Percentiles rank a stretch among this genome's conserved stretches.
Conservation (phyloP, 306 rosid genomes). For the Bauhinia variegata region DNA sequence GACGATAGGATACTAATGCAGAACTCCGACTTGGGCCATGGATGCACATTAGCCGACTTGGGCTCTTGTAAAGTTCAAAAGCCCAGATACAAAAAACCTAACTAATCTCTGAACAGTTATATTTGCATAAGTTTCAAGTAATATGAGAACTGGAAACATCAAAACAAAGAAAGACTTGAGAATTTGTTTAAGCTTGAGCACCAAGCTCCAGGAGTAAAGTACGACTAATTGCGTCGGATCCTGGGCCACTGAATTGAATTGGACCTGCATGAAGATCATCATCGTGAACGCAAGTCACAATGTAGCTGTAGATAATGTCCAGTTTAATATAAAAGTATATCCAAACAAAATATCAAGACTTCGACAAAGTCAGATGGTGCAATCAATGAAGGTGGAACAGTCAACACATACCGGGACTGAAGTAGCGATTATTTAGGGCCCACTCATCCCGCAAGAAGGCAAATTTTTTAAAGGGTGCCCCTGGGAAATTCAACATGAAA, state of each 20-base stretch:
- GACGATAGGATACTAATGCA: constrained; percentile 13
- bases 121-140: constrained; percentile 15
- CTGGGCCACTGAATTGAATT: constrained; percentile 82
- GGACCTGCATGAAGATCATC: constrained; percentile 67
- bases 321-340: constrained; percentile 16
- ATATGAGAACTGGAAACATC: constrained; percentile 15
- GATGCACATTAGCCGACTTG: constrained; percentile 13
- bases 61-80: constrained; percentile 6
- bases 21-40: constrained; percentile 12
- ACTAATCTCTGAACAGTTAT: constrained; percentile 22
- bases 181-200: constrained; percentile 44
- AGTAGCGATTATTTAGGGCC: constrained; percentile 86
- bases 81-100: constrained; percentile 19
- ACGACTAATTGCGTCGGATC: constrained; percentile 70
- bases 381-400: not conserved
- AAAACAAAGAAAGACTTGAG: constrained; percentile 24
- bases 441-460: constrained; percentile 84
- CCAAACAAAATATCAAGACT: not conserved
- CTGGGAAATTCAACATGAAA: constrained; percentile 51
- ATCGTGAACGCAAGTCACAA: not conserved
- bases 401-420: constrained; percentile 76
- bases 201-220: constrained; percentile 89
- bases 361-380: not conserved
- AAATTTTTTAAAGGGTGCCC: constrained; percentile 94
- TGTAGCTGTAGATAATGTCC: constrained; percentile 7